These are phyloP conservation scores for Dimocarpus longan DNA, from an alignment of 345 rosid species.

Conservation along the genomic window DNA sequence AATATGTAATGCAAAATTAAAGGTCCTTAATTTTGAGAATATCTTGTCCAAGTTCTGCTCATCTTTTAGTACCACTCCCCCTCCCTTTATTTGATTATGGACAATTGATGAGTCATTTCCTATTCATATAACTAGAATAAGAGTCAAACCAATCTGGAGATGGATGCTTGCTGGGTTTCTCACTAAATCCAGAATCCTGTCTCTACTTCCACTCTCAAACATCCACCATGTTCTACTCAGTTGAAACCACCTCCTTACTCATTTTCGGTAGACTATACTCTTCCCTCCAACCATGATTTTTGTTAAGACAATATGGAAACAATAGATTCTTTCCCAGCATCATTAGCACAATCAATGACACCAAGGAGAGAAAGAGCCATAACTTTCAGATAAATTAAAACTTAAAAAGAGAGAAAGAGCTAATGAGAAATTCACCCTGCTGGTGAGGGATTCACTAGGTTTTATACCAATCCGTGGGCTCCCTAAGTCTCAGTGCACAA, in stretches of 20 bases:
- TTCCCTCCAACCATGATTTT: not conserved
- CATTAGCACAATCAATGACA: not conserved
- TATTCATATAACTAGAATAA: not conserved
- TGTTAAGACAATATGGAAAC: not conserved
- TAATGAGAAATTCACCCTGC: no score
- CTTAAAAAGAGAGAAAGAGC: not conserved
- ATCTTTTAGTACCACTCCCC: not conserved
- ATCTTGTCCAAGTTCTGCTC: not conserved
- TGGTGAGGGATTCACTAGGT: not conserved
- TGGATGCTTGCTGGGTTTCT: not conserved
- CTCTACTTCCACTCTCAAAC: not conserved
- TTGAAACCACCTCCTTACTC: not conserved
- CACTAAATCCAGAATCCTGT: not conserved
- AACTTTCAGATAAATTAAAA: not conserved
- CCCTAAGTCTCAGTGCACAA: not conserved
- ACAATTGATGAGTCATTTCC: not conserved
- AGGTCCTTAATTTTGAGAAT: not conserved
- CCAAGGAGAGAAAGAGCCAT: not conserved
- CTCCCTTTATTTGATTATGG: not conserved
- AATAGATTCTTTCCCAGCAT: not conserved
- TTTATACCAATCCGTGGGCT: not conserved
- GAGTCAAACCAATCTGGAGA: not conserved
- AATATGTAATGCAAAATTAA: not conserved
- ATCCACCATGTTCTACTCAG: not conserved
- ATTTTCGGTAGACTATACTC: not conserved